A percentile compares a stretch with the other conserved stretches of the same genome.
phyloP scores from a whole-genome alignment of 176 grass and related monocot genomes.

The Themeda triandra region DNA sequence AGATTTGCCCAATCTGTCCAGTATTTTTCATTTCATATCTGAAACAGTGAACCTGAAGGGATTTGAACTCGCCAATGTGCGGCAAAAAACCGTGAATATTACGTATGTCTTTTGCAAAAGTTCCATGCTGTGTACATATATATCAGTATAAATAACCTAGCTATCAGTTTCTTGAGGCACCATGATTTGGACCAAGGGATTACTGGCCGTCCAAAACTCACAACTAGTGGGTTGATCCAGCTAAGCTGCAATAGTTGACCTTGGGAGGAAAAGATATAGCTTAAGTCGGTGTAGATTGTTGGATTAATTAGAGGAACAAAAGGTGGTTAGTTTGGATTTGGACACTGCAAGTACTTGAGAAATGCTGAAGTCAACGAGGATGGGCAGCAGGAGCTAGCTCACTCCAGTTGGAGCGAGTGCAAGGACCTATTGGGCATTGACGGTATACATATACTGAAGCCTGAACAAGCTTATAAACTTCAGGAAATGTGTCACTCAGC shows the following conservation, averaged over 20 bases:
- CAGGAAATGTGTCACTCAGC: not conserved
- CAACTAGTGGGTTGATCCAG: not conserved
- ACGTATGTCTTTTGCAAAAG: not conserved
- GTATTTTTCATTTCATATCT: not conserved
- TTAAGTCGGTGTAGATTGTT: not conserved
- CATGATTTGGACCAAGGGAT: not conserved
- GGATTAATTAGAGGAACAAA: slow-evolving; percentile 8
- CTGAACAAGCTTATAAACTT: not conserved
- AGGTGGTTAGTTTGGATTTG: slow-evolving; percentile 22
- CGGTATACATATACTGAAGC: not conserved
- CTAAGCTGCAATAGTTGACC: slow-evolving; percentile 25
- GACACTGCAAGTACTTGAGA: not conserved
- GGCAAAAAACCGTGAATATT: not conserved
- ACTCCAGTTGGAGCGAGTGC: not conserved
- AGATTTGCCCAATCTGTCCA: not conserved
- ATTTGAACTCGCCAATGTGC: no score
- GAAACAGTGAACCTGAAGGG: not conserved
- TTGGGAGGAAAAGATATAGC: not conserved
- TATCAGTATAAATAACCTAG: not conserved
- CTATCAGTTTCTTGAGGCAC: not conserved
- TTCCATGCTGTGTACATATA: not conserved
- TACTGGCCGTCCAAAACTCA: not conserved
- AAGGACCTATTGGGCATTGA: not conserved
- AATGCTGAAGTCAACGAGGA: slow-evolving; percentile 35
- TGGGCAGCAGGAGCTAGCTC: not conserved